These are phyloP conservation scores for Penicillium steckii DNA, from an alignment of 495 filamentous ascomycete genomes.

Conservation along the genomic window DNA sequence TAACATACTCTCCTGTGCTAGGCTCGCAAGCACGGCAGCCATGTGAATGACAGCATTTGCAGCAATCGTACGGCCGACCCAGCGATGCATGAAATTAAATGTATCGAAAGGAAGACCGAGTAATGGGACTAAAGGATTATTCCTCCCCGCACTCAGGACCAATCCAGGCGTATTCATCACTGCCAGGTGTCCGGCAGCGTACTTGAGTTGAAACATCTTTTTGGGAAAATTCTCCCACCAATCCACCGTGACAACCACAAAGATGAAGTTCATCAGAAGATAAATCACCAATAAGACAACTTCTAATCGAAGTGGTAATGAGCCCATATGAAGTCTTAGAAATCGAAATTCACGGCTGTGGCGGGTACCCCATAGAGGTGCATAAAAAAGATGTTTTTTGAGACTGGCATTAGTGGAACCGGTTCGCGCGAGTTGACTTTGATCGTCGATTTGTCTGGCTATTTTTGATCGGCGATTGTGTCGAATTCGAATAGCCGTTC, in stretches of 20 bases:
- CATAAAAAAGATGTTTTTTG: constrained; percentile 45
- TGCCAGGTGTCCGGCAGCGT: constrained; percentile 39
- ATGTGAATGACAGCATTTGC: constrained; percentile 37
- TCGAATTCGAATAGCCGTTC: constrained; percentile 23
- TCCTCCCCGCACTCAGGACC: constrained; percentile 42
- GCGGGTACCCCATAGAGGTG: constrained; percentile 35
- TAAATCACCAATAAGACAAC: constrained; percentile 30
- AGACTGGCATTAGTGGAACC: constrained; percentile 21
- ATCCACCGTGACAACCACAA: constrained; percentile 39
- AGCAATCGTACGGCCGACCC: constrained; percentile 40
- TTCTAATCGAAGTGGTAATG: constrained; percentile 38
- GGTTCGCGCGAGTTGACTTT: constrained; percentile 20
- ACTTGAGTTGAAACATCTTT: constrained; percentile 40
- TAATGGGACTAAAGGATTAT: constrained; percentile 39
- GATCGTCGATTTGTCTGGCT: constrained; percentile 20
- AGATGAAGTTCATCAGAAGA: constrained; percentile 34
- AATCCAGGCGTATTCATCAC: constrained; percentile 43
- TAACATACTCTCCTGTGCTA: constrained; percentile 30
- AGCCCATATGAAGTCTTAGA: constrained; percentile 40
- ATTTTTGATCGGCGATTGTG: constrained; percentile 28
- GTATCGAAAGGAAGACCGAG: constrained; percentile 41
- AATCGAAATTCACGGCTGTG: constrained; percentile 43
- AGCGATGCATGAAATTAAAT: constrained; percentile 48
- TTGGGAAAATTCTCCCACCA: constrained; percentile 35
- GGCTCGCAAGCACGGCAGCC: constrained; percentile 30